Evolutionary conservation across 805 yeast genomes (phyloP).

Genomic region (Saturnispora dispora): DNA sequence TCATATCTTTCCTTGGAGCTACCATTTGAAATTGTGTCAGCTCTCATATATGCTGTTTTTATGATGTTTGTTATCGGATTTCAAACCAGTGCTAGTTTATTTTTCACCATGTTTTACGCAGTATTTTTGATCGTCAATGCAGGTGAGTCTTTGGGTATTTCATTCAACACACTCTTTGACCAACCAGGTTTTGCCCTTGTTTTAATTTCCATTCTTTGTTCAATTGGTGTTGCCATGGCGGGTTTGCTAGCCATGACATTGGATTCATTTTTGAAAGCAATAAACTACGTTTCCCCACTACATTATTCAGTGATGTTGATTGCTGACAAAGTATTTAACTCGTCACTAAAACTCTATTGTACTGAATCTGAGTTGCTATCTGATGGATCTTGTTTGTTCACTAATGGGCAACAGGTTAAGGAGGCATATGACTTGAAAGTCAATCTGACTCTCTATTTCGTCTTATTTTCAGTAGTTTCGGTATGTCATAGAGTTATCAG

Average conservation of each 20-base stretch:
- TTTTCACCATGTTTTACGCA: slow-evolving; percentile 52
- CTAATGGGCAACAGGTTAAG: slow-evolving; percentile 48
- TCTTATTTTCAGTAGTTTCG: slow-evolving; percentile 31
- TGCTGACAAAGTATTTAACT: slow-evolving; percentile 50
- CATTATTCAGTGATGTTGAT: slow-evolving; percentile 59
- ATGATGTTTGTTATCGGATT: slow-evolving; percentile 65
- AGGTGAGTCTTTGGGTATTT: slow-evolving; percentile 80
- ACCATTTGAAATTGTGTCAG: slow-evolving; percentile 57
- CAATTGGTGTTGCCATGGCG: slow-evolving; percentile 73
- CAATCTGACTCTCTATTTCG: slow-evolving; percentile 31
- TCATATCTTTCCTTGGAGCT: slow-evolving; percentile 53
- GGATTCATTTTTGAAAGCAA: slow-evolving; percentile 57
- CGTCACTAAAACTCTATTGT: slow-evolving; percentile 44
- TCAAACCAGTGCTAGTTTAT: slow-evolving; percentile 58
- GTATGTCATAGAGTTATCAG: slow-evolving; percentile 36
- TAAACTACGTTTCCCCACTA: slow-evolving; percentile 71
- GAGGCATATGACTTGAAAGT: slow-evolving; percentile 38
- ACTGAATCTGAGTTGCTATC: slow-evolving; percentile 16
- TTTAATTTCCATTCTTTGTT: slow-evolving; percentile 53
- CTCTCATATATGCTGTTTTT: slow-evolving; percentile 50
- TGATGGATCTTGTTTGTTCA: slow-evolving; percentile 37
- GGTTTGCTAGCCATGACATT: slow-evolving; percentile 76
- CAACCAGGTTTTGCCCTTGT: slow-evolving; percentile 79
- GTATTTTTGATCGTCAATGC: slow-evolving; percentile 50
- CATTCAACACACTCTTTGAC: slow-evolving; percentile 61